Evolutionary conservation across 75 land plant genomes (phyloP), one percentile per base, ranked within the genome.

Genomic region (Sequoia sempervirens): DNA sequence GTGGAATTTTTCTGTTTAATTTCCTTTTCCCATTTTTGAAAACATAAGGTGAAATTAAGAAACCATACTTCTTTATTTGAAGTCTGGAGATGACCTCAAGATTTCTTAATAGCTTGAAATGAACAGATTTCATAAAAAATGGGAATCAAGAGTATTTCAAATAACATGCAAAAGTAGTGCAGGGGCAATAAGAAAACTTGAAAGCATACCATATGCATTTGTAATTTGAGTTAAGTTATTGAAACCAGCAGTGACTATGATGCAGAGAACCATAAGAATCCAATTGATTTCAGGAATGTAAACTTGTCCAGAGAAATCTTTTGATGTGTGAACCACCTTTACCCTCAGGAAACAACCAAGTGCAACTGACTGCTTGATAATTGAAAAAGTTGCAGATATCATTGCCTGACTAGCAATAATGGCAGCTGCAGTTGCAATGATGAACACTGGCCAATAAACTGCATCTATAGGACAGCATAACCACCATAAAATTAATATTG

Each of bases 271-370:
- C 89, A 89, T 87, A 28, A 89, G 86, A 23, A 89, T 15, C 73
- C 72, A 89, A 81, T 89, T 87, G 82, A 89, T 82, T 45, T 89
- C 89, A 34, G 90, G 90, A 50, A 87, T 87, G 54, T 87, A 89
- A 15, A 89, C 41, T 20, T 89, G 89, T 11, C 90, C 89, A 9
- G 61, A 56, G 40, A 41, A 78, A 38, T 87, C 83, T 9, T 43
- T 43, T 30, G 90, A 89, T 28, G 90, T 89, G 68, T 89, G 90
- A 40, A 89, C 72, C 12, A 89, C 64, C 34, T 87, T 84, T 26
- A 89, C 86, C 30, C 84, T 32, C 20, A 89, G 89, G 43, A 89
- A 89, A 53, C 90, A 87, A 37, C 90, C 90, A 68, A 89, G 82
- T 41, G 90, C 84, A 46, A 84, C 10, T 14, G 90, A 37, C 75